These are phyloP conservation scores for Endogone sp. DNA, from an alignment of 192 early-diverging fungal species.

Conservation along the genomic window DNA sequence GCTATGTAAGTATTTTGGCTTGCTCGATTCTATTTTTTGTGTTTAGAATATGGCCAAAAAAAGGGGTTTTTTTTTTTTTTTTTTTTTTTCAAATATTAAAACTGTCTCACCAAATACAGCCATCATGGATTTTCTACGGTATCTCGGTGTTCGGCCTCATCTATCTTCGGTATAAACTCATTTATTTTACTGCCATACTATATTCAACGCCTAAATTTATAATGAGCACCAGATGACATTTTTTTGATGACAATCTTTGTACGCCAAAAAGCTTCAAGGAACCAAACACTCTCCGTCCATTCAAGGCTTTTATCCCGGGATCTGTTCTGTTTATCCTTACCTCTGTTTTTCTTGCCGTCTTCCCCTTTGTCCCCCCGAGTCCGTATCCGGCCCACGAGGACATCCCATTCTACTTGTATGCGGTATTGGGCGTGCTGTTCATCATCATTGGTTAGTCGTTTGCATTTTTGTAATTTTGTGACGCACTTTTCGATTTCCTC, in stretches of 20 bases:
- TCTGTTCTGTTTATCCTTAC: slow-evolving; percentile 44
- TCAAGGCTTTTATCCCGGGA: slow-evolving; percentile 39
- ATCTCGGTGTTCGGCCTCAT: slow-evolving; percentile 49
- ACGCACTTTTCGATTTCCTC: too few species aligned
- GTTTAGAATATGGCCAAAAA: not conserved
- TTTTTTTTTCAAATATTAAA: slow-evolving; percentile 48
- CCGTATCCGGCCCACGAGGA: slow-evolving; percentile 16
- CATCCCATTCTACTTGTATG: slow-evolving; percentile 41
- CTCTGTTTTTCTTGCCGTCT: slow-evolving; percentile 47
- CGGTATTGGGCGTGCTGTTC: slow-evolving; percentile 31
- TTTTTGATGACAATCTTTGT: slow-evolving; percentile 28
- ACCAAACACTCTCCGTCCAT: slow-evolving; percentile 40
- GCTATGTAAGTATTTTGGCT: slow-evolving; percentile 42
- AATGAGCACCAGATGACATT: slow-evolving; percentile 26
- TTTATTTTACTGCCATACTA: too few species aligned
- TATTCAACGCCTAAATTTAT: too few species aligned
- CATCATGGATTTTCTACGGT: slow-evolving; percentile 58
- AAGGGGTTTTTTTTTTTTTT: too few species aligned
- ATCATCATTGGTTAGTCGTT: slow-evolving; percentile 11
- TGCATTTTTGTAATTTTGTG: too few species aligned
- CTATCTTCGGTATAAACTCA: slow-evolving; percentile 35
- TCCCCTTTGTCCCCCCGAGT: slow-evolving; percentile 52
- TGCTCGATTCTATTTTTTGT: slow-evolving; percentile 21
- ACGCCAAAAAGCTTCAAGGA: slow-evolving; percentile 21
- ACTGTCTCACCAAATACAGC: slow-evolving; percentile 51